Conservation (phyloP, 2,329 filamentous ascomycete species). For the Dendryphion nanum region DNA sequence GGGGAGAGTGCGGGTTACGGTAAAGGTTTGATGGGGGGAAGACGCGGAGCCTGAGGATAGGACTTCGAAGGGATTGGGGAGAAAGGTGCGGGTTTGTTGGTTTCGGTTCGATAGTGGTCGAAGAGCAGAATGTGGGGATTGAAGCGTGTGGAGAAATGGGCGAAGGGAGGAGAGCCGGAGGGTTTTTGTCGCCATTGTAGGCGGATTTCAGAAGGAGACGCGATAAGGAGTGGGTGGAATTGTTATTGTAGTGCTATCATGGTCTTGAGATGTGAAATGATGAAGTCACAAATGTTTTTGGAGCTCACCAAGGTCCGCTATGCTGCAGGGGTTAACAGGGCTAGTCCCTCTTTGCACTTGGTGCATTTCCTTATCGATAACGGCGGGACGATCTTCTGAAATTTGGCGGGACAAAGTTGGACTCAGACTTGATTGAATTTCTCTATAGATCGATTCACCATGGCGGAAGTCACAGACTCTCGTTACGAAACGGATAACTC, state of each 20-base stretch:
- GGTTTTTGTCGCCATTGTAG: background rate
- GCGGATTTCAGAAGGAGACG: background rate
- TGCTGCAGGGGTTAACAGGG: too few relatives aligned
- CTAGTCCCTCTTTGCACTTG: too few relatives aligned
- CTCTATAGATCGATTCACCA: background rate
- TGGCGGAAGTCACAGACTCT: constrained; percentile 7
- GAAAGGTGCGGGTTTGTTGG: constrained; percentile 41
- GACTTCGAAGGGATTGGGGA: constrained; percentile 45
- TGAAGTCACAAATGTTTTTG: too few relatives aligned
- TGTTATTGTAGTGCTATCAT: constrained; percentile 10
- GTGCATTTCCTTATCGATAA: constrained; percentile 31
- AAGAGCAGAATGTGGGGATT: constrained; percentile 11
- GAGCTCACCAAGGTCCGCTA: too few relatives aligned
- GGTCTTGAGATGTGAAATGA: too few relatives aligned
- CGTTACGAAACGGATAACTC: constrained; percentile 34
- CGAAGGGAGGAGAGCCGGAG: constrained; percentile 7
- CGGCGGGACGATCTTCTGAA: too few relatives aligned
- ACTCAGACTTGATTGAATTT: too few relatives aligned
- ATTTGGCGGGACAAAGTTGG: too few relatives aligned
- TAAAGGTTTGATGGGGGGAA: constrained; percentile 59
- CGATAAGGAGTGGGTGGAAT: background rate
- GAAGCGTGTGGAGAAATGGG: constrained; percentile 43
- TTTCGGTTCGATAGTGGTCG: too few relatives aligned
- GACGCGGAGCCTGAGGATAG: constrained; percentile 37
- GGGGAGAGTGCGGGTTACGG: constrained; percentile 72